Evolutionary conservation across 2,329 filamentous ascomycete species (phyloP).

Genomic region (Fusarium sp.): DNA sequence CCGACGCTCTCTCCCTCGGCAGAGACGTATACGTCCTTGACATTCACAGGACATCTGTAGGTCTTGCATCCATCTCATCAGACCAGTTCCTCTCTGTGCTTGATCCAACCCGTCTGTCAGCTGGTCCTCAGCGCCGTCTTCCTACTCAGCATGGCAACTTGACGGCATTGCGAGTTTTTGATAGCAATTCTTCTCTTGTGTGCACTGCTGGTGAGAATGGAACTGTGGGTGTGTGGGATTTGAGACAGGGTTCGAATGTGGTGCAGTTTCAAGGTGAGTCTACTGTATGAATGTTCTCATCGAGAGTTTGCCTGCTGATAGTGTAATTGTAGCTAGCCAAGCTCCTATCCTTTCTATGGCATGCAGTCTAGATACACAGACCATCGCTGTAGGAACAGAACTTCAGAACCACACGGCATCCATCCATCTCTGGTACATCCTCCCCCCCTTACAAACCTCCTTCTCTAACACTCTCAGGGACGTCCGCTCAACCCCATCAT

Average conservation of each 20-base stretch:
- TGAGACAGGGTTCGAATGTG: conserved; percentile 60
- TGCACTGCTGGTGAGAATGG: conserved; percentile 80
- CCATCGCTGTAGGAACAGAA: conserved; percentile 79
- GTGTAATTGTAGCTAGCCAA: conserved; percentile 51
- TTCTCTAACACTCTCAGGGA: conserved; percentile 59
- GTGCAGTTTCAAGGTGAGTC: conserved; percentile 60
- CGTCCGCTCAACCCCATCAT: conserved; percentile 59
- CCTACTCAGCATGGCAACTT: conserved; percentile 70
- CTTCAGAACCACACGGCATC: conserved; percentile 71
- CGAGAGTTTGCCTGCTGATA: neutral
- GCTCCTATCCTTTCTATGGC: conserved; percentile 73
- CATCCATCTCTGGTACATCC: conserved; percentile 68
- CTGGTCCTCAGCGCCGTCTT: conserved; percentile 60
- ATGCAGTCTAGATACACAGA: conserved; percentile 65
- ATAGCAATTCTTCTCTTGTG: conserved; percentile 63
- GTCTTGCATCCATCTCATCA: conserved; percentile 73
- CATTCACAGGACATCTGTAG: conserved; percentile 61
- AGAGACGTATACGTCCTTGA: conserved; percentile 68
- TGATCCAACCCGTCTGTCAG: conserved; percentile 66
- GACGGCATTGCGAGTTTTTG: conserved; percentile 69
- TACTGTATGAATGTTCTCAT: conserved; percentile 7
- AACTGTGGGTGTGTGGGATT: conserved; percentile 73
- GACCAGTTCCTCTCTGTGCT: conserved; percentile 77
- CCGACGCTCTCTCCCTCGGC: conserved; percentile 47
- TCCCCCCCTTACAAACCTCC: neutral